Evolutionary conservation across 345 rosid genomes (phyloP).

Genomic region (Gossypium longicalyx): DNA sequence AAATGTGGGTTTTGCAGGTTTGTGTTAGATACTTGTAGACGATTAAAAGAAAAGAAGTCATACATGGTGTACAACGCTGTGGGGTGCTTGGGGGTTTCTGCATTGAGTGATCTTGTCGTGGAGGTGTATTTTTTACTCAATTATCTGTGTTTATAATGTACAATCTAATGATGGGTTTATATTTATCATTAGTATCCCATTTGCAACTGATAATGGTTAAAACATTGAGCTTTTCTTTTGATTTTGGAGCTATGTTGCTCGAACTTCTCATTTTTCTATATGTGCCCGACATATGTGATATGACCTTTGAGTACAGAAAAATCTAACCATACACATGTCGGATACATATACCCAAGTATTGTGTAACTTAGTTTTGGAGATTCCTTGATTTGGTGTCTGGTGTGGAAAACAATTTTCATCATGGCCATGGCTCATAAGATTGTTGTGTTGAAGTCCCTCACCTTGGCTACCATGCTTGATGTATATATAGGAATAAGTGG

Average conservation of each 20-base stretch:
- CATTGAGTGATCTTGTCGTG: constrained; percentile 56
- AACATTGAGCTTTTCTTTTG: no score
- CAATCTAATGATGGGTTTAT: not conserved
- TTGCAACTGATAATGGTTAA: no score
- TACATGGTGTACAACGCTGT: constrained; percentile 89
- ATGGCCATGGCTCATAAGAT: not conserved
- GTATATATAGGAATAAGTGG: not conserved
- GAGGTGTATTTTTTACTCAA: constrained; percentile 46
- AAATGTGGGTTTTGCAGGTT: constrained; percentile 47
- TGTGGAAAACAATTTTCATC: not conserved
- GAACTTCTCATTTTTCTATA: no score
- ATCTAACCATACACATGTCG: no score
- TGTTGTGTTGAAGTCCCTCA: not conserved
- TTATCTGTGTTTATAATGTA: no score
- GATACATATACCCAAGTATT: no score
- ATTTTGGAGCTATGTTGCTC: no score
- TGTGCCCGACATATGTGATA: no score
- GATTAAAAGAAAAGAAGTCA: constrained; percentile 82
- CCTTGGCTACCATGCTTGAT: not conserved
- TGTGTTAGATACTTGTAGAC: constrained; percentile 73
- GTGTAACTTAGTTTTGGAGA: no score
- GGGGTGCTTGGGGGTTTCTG: constrained; percentile 78
- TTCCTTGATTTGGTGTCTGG: not conserved
- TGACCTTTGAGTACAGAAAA: no score
- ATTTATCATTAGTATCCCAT: not conserved